Evolutionary conservation across 371 early-diverging fungal species (phyloP), one percentile per base, ranked within the genome.

Genomic region (Rhizopus microsporus): DNA sequence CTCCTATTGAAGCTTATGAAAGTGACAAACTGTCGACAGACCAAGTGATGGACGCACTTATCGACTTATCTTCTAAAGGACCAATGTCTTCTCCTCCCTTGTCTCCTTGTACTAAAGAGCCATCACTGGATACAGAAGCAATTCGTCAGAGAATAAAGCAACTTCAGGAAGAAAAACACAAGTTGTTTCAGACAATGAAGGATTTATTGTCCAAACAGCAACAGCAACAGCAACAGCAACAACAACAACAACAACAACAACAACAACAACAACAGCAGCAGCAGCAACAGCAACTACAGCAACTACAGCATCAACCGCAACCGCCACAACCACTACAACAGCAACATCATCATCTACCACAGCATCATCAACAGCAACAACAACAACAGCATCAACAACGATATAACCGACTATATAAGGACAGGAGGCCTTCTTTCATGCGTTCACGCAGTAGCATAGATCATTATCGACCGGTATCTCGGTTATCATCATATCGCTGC

Each of bases 181-280:
- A 52, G 37, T 49, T 75, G n/a, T 75, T 75, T 46, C 75, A 72
- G 54, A 56, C 58, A 46, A 69, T 75, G 72, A 75, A 70, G 47
- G 63, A 65, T 30, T 51, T 75, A 44, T 38, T 75, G 35, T 59
- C 69, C 13, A 42, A 59, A 13, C 61, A 54, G 30, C 39, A 57
- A 31, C 46, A 32, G 7, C n/a, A 42, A 37, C 2, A 23, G 2
- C 23, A 23, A 23, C 53, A 15, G 6, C 45, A 15, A 10, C 51
- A 48, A 8, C n/a, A 54, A 17, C 47, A 40, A 17, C 48, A 6
- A 4, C 29, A 30, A 2, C 47, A 12, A 8, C 23, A 38, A 12
- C 17, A 50, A 31, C 37, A 46, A 8, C 56, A 43, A 31, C 60
- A 48, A 23, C 49, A 35, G 35, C 48, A 12, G 17, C 35, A 42